Evolutionary conservation across 768 basidiomycete genomes (phyloP), one percentile per base, ranked within the genome.

Genomic region (Pulveroboletus sp.): DNA sequence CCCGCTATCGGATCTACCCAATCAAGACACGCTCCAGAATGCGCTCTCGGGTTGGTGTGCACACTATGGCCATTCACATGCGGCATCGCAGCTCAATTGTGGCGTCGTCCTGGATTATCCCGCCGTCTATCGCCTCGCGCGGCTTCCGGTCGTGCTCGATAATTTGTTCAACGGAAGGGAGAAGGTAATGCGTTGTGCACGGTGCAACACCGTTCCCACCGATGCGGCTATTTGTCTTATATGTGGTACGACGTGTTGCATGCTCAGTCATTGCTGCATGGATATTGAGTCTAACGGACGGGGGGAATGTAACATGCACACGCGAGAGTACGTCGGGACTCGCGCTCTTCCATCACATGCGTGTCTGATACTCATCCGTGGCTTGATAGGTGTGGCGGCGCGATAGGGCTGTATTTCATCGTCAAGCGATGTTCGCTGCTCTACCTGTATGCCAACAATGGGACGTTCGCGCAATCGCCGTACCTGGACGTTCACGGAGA

Each of bases 231-330:
- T 99, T 2, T 99, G 96, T 66, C 67, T 97, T 53, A 75, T 93
- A 44, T 99, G 96, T 57, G 96, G 96, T 0, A 73, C 81, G 42
- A 83, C 86, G 12, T 82, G 88, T 9, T 98, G 96, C 63, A 79
- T 94, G 73, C 87, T 92, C 64, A 91, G 90, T 57, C 85, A 93
- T 54, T 99, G 96, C 62, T 99, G 96, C 65, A 73, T 76, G 56
- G 92, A 93, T 55, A 59, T 68, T 44, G 76, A 73, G 15, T 73
- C 76, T 14, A 72, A 56, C 21, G 71, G 73, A 36, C 73, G 85
- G 24, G 96, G 95, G 27, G 95, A 99, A 63, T 97, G 94, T 66
- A 99, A 97, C 65, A 81, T 89, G 76, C 96, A 98, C 64, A 89
- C 86, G 44, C 77, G 93, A 78, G 87, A 90, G 95, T 96, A 63